Evolutionary conservation across 345 rosid genomes (phyloP).

Genomic region (Aquilaria malaccensis): DNA sequence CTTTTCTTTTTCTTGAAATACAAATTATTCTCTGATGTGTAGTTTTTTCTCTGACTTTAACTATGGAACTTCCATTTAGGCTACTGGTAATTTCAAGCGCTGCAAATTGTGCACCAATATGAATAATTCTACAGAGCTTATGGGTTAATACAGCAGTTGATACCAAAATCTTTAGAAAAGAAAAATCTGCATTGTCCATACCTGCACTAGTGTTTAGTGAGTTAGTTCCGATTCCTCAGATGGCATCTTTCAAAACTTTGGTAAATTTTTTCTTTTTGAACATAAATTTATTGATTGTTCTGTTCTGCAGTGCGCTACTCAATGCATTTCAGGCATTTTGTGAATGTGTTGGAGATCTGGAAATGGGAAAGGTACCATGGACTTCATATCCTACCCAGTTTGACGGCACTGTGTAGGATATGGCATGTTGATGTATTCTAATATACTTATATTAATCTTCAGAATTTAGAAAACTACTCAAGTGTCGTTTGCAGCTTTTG

Average conservation of each 20-base stretch:
- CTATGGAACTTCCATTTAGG: no score
- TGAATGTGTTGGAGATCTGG: conserved; percentile 98
- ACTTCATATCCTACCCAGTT: not conserved
- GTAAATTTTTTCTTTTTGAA: not conserved
- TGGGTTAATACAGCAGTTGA: no score
- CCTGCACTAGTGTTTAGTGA: not conserved
- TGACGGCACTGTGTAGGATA: conserved; percentile 1
- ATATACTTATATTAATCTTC: not conserved
- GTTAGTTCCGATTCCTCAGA: not conserved
- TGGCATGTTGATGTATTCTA: conserved; percentile 6
- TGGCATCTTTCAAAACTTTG: not conserved
- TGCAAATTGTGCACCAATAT: no score
- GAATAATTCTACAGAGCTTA: no score
- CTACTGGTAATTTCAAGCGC: no score
- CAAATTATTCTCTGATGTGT: no score
- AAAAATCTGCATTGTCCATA: no score
- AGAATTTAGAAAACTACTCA: conserved; percentile 8
- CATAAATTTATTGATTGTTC: conserved; percentile 5
- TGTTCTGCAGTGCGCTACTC: conserved; percentile 67
- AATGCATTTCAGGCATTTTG: conserved; percentile 92
- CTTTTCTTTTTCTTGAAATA: no score
- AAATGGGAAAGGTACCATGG: conserved; percentile 89
- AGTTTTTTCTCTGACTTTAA: no score
- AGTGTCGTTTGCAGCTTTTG: conserved; percentile 50
- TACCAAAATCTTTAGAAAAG: not conserved